phyloP scores from a whole-genome alignment of 2,329 filamentous ascomycete genomes.

The Neonectria magnoliae region DNA sequence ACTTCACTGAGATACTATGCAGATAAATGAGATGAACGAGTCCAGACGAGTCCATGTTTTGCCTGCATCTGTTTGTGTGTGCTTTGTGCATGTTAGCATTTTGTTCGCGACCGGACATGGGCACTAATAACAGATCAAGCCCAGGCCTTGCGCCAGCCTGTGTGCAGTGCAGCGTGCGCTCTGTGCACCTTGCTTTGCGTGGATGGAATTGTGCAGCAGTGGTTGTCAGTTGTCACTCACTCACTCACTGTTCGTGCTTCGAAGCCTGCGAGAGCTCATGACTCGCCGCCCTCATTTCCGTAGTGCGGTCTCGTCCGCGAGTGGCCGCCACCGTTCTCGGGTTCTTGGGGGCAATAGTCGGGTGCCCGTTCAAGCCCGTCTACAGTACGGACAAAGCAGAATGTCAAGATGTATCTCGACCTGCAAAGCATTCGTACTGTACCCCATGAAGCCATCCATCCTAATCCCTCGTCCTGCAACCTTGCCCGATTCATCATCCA shows the following conservation, averaged over 20 bases:
- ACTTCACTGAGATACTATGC: background rate
- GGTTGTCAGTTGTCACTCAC: background rate
- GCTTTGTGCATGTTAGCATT: conserved; percentile 19
- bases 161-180: background rate
- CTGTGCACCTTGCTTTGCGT: background rate
- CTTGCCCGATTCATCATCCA: conserved; percentile 15
- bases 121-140: conserved; percentile 11
- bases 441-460: conserved; percentile 4
- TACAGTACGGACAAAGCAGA: background rate
- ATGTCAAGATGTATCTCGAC: too few species aligned
- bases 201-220: too few species aligned
- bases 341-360: background rate
- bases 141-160: background rate
- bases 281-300: conserved; percentile 25
- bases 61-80: background rate
- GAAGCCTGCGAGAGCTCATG: conserved; percentile 9
- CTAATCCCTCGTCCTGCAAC: background rate
- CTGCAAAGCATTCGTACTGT: background rate
- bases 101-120: conserved; percentile 2
- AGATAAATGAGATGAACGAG: background rate
- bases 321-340: conserved; percentile 5
- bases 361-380: background rate
- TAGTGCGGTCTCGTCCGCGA: conserved; percentile 12
- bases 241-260: background rate
- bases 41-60: background rate